Conservation (phyloP, 2,329 filamentous ascomycete genomes). For the Fusarium abutilonis region DNA sequence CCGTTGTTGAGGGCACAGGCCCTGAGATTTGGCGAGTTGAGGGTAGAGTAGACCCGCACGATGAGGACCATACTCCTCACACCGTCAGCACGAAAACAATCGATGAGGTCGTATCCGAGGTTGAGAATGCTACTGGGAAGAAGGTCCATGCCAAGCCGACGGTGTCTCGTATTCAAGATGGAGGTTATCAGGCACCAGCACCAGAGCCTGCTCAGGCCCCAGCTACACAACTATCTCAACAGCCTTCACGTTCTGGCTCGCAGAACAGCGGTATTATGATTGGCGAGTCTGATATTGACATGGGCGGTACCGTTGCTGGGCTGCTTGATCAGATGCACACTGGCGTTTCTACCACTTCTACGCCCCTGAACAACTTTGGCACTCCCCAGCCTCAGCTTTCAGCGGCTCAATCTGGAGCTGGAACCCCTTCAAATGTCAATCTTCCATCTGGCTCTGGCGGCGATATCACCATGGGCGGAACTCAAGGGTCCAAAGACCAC, state of each 20-base stretch:
- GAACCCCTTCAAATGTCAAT: constrained; percentile 64
- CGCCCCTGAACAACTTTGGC: constrained; percentile 68
- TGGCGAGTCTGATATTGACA: constrained; percentile 70
- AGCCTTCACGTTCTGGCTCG: constrained; percentile 65
- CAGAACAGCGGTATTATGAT: constrained; percentile 65
- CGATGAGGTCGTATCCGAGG: constrained; percentile 77
- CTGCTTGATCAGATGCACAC: constrained; percentile 76
- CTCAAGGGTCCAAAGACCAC: constrained; percentile 51
- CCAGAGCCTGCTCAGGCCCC: constrained; percentile 55
- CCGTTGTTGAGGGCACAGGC: constrained; percentile 68
- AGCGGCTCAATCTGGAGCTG: constrained; percentile 63
- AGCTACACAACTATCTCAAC: constrained; percentile 58
- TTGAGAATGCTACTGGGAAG: constrained; percentile 76
- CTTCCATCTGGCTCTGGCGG: constrained; percentile 54
- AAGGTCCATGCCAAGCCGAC: constrained; percentile 71
- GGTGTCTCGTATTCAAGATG: constrained; percentile 78
- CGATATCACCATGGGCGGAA: constrained; percentile 64
- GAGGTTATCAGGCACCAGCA: constrained; percentile 74
- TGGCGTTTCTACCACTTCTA: constrained; percentile 67
- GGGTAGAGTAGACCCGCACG: constrained; percentile 61
- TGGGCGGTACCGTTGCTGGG: constrained; percentile 71
- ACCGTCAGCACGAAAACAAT: constrained; percentile 62
- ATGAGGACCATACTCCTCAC: constrained; percentile 55
- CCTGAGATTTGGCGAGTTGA: constrained; percentile 72
- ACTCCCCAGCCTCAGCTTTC: constrained; percentile 70